Evolutionary conservation across 2,329 filamentous ascomycete species (phyloP).

Genomic region (Aspergillus sp.): DNA sequence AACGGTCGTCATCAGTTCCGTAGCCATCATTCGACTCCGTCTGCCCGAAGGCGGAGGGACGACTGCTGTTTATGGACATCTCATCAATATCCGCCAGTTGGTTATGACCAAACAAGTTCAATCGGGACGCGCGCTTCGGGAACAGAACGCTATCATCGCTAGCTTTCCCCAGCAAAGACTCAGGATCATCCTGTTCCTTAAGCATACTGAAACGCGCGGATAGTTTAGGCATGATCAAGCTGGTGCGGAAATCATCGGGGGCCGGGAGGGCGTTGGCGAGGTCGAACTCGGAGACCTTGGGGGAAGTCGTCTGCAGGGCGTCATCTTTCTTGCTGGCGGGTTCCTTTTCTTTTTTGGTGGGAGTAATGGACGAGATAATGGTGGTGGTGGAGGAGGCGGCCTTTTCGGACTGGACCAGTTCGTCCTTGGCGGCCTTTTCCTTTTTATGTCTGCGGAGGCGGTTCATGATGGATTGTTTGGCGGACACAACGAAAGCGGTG

Average conservation of each 20-base stretch:
- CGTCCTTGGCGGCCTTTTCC: conserved; percentile 12
- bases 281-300: conserved; percentile 52
- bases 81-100: conserved; percentile 74
- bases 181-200: conserved; percentile 86
- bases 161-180: conserved; percentile 82
- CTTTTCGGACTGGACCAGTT: background rate
- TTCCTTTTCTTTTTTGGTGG: background rate
- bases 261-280: conserved; percentile 68
- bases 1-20: conserved; percentile 59
- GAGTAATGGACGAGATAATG: conserved; percentile 17
- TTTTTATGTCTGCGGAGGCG: conserved; percentile 37
- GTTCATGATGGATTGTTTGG: conserved; percentile 27
- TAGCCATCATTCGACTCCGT: conserved; percentile 58
- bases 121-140: conserved; percentile 70
- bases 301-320: background rate
- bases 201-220: conserved; percentile 97
- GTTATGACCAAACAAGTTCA: conserved; percentile 64
- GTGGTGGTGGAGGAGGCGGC: background rate
- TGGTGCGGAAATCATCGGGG: conserved; percentile 86
- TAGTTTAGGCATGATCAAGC: conserved; percentile 88
- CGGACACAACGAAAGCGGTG: background rate
- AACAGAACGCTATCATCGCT: conserved; percentile 90
- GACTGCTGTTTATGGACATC: conserved; percentile 62
- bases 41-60: conserved; percentile 54
- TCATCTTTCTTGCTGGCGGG: conserved; percentile 45